phyloP scores from a whole-genome alignment of 805 yeast species.

The Sugiyamaella americana region DNA sequence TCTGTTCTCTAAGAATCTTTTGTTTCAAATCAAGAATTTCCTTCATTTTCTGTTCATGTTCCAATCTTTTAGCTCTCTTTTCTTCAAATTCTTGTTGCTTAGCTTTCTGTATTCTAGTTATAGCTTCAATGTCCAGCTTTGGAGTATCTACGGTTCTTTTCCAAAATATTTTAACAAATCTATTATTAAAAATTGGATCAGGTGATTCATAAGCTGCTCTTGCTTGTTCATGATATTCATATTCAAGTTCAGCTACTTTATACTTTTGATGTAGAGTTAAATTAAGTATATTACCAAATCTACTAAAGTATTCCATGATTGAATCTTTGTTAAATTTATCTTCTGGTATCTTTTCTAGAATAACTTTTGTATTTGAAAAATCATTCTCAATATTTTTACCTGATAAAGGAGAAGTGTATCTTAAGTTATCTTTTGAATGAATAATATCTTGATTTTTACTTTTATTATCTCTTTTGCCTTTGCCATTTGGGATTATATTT shows the following conservation, averaged over 20 bases:
- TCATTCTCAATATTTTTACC: constrained; percentile 24
- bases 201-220: constrained; percentile 40
- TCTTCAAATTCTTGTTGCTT: constrained; percentile 40
- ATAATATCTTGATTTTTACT: neutral
- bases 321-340: constrained; percentile 36
- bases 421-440: neutral
- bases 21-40: constrained; percentile 29
- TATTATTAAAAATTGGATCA: constrained; percentile 42
- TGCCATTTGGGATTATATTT: neutral
- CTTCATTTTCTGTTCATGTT: constrained; percentile 30
- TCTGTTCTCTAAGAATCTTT: constrained; percentile 33
- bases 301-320: constrained; percentile 35
- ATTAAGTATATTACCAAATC: constrained; percentile 36
- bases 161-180: constrained; percentile 45
- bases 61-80: constrained; percentile 33
- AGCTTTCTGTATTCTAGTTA: constrained; percentile 34
- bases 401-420: constrained; percentile 11
- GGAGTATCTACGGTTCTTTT: constrained; percentile 23
- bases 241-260: constrained; percentile 38
- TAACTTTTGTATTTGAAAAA: constrained; percentile 29
- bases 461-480: neutral
- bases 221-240: constrained; percentile 35
- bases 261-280: constrained; percentile 29
- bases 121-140: constrained; percentile 35
- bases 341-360: constrained; percentile 41